Evolutionary conservation across 192 early-diverging fungal species (phyloP).

Genomic region (Spizellomyces sp.): DNA sequence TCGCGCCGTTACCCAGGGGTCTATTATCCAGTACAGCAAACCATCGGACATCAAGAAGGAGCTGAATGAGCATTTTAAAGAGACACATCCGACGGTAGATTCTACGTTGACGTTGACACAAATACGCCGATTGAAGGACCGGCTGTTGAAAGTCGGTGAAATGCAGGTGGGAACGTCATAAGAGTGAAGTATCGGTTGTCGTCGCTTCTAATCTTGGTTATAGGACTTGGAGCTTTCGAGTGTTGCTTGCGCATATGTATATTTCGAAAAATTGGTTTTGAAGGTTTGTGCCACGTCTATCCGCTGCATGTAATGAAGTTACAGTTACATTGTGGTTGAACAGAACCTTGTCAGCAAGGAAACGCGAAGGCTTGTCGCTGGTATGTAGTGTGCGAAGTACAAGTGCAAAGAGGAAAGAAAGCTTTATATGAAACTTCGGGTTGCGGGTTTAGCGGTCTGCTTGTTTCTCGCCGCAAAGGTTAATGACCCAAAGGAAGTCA

Average conservation of each 20-base stretch:
- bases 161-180: constrained; percentile 30
- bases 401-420: neutral
- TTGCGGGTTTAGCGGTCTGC: constrained; percentile 58
- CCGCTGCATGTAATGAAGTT: neutral
- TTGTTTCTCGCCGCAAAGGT: constrained; percentile 82
- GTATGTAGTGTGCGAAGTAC: neutral
- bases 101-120: constrained; percentile 82
- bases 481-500: constrained; percentile 79
- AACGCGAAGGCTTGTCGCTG: constrained; percentile 72
- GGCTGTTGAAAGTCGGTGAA: constrained; percentile 62
- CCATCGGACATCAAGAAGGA: constrained; percentile 86
- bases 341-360: constrained; percentile 68
- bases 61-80: constrained; percentile 82
- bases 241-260: constrained; percentile 86
- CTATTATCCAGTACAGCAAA: constrained; percentile 79
- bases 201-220: constrained; percentile 39
- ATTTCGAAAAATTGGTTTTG: constrained; percentile 93
- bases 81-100: constrained; percentile 79
- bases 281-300: constrained; percentile 48
- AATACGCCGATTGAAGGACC: constrained; percentile 79
- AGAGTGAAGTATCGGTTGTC: neutral
- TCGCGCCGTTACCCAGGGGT: constrained; percentile 53
- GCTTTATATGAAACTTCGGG: neutral
- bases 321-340: neutral
- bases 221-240: constrained; percentile 86